Base-by-base conservation (phyloP, 768 basidiomycete genomes). In the Serendipita sp. region DNA sequence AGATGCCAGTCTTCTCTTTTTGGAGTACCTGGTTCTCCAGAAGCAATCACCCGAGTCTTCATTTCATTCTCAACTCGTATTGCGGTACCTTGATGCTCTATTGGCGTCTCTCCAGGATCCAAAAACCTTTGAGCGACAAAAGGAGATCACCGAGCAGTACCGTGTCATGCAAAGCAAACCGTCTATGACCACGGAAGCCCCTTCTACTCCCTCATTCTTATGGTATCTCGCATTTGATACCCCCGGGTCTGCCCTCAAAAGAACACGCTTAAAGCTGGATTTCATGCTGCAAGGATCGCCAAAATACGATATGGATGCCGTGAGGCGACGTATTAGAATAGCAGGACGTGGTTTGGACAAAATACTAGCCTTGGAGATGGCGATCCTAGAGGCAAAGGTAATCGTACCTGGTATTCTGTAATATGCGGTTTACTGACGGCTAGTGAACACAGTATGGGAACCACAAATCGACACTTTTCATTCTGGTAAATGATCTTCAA, bases 181-280 rank as follows among this genome's bases (percentile, higher is more conserved):
- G 67, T 0, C 38, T 14, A 7, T 14, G 13, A 71, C 73, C 62
- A 70, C 2, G 71, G 73, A 0, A 65, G 70, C 48, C 65, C 44
- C 33, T 31, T 70, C 72, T 7, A 66, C 73, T 11, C 61, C 67
- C 0, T 76, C 85, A 0, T 88, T 85, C 71, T 69, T 90, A 4
- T 78, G 83, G 3, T 90, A 91, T 72, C 85, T 94, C 65, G 78
- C 84, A 2, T 83, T 86, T n/a, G 86, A 86, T 24, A 88, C 90
- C 3, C 90, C 90, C 1, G 81, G 88, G 62, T 88, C 89, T 0
- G 78, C 79, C 16, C 78, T 82, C 63, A 92, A 92, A 71, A 80
- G 81, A 20, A 74, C 76, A 1, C 81, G 91, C 26, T 77, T 95
- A 66, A 90, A 88, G 70, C 76, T 82, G 0, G 74, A 85, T n/a